Base-by-base conservation (phyloP, 805 yeast genomes). In the Lachancea kluyveri region DNA sequence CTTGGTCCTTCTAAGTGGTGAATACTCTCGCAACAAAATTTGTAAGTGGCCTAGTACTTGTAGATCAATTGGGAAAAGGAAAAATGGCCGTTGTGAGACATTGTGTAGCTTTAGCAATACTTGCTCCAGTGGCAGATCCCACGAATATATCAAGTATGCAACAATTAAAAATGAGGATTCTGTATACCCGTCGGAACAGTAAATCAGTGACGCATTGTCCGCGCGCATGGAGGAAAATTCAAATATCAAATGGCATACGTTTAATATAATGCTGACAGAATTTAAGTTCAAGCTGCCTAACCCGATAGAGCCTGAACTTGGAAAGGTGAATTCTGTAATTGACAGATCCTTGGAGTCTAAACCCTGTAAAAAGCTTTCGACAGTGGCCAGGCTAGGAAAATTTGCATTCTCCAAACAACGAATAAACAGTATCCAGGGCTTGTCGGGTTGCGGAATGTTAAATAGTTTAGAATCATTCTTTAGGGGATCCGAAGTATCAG, bases 151-250 rank as follows among this genome's bases (percentile, higher is more conserved):
- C 36, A 81, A 43, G 46, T 72, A 88, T 35, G 87, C 72, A 21
- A 85, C 60, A 1, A 75, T 72, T 23, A 88, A 57, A n/a, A 90
- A 65, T 4, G 95, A 76, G 31, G 88, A 80, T 50, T 87, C 96
- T 0, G 96, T 85, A 56, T 88, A 90, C 0, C 97, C 97, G 58
- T 90, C 96, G 2, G 83, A 72, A 49, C 95, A 86, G 51, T 76
- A 79, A 7, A 88, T 62, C 38, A 88, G 64, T 0, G 76, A 61
- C 3, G 74, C 68, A 30, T 64, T 56, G 3, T 41, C 40, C 12
- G 43, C 37, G n/a, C 21, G 14, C n/a, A n/a, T n/a, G 6, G 34
- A 31, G 2, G 54, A 43, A 6, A 50, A 23, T 17, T 40, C 51
- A 28, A 66, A 60, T 20, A 55, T 61, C 22, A 65, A 57, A 38